Evolutionary conservation across 176 grass and related monocot species (phyloP), one percentile per base, ranked within the genome.

Genomic region (Musa acuminata): DNA sequence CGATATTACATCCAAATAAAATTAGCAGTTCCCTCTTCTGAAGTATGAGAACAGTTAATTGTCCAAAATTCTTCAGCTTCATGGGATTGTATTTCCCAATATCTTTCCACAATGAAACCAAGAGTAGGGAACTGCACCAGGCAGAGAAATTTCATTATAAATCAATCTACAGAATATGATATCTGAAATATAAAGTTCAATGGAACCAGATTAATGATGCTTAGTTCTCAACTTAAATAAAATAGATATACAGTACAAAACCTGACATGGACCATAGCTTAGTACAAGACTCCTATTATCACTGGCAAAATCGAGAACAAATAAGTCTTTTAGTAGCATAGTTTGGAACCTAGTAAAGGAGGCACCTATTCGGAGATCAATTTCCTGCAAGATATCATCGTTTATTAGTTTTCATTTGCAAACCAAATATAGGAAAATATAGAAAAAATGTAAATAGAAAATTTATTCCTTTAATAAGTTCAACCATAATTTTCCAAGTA

Each of bases 281-380:
- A 97, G 74, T 58, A 97, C 80, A 22, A 97, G 73, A 87, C 85
- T 97, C 72, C 94, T 87, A 52, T 87, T 90, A 83, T 85, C 90
- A 60, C 82, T 87, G 57, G 72, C 83, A 11, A 88, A 62, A 82
- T 97, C 75, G 74, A 97, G 87, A 76, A 97, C 82, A 93, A 93
- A 97, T 71, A 84, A 88, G 85, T 97, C 94, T 87, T 69, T 92
- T 49, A 97, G 79, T 55, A 97, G 82, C 90, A 91, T 90, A 76
- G 94, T 97, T 81, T 97, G 94, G 80, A 93, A 97, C 84, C 94
- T 97, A 72, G 90, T 97, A 83, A 97, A 97, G 64, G 94, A 93
- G 52, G 94, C 94, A 82, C 94, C 90, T 72, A 93, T 97, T 48
- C 90, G 85, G 64, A 97, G 86, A 75, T 93, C 94, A 51, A 97